Evolutionary conservation across 306 rosid genomes (phyloP), one percentile per base, ranked within the genome.

Genomic region (Cicer pinnatifidum): DNA sequence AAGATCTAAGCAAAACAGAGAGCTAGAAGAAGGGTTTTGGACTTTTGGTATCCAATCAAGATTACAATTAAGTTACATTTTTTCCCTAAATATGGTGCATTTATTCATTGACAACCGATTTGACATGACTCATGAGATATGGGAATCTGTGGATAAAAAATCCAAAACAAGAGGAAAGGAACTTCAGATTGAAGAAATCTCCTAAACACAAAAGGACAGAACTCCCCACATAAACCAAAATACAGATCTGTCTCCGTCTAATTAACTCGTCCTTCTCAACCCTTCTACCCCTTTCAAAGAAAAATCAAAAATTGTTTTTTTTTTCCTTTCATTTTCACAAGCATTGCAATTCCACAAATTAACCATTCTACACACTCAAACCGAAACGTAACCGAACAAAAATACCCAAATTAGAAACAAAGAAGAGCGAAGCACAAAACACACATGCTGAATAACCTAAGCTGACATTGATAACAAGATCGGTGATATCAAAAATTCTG

Each of bases 401-500:
- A 51, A 69, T 69, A 80, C 75, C 80, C 63, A 76, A 66, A 79
- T 54, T 75, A 72, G 76, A 71, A 73, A 76, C 40, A 44, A 20
- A 62, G 63, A 72, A 71, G 44, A 10, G 40, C 19, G 66, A 69
- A 69, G 58, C 77, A 82, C 74, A 72, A 35, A 58, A 64, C 71
- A 80, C 80, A 62, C 83, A 84, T 74, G 68, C 73, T 62, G 86
- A 81, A 79, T 81, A 86, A 80, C 80, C 84, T 79, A 80, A 83
- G 82, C 84, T 53, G 86, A 69, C 80, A 79, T 67, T 60, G 69
- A 66, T 48, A 84, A 78, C 67, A 67, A 61, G 81, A 80, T 70
- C 82, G 70, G 69, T 69, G 75, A 78, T 47, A 65, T 67, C 39
- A 75, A 67, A 61, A 69, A 70, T 80, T 51, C 35, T 78, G 83